Evolutionary conservation across 345 rosid species (phyloP), one percentile per base, ranked within the genome.

Genomic region (Citrus sp.): DNA sequence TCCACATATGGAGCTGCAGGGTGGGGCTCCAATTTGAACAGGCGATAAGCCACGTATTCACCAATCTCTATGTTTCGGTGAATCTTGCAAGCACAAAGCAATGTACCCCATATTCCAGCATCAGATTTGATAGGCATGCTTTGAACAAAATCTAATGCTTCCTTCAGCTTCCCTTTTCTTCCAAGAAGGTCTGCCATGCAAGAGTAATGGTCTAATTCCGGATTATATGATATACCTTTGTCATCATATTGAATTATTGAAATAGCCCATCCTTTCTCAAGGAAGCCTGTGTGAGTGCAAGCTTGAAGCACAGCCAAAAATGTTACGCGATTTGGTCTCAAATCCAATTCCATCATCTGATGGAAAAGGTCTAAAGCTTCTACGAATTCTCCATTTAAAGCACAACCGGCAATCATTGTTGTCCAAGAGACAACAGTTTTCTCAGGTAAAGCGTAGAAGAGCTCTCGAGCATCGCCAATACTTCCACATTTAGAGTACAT

Each of bases 401-500:
- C 93, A 66, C 84, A 91, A 64, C 93, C 92, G 10, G 88, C 64
- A 80, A 92, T 85, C 91, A 92, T 84, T 12, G 90, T 72, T 37
- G 92, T 91, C 93, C 90, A 91, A 22, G 93, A 85, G 64, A 91
- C 89, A 27, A 90, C 76, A 6, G 87, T 91, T 83, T 63, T 87
- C 74, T 85, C 84, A 8, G 78, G 71, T 85, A 88, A 85, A 58
- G 80, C 62, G 67, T 71, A 46, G 46, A 89, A 91, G 75, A 88
- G 61, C 63, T 79, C 78, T 22, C 81, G 76, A 70, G 95, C 95
- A 81, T 87, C 86, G 9, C 6, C 7, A 77, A 88, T 78, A 40
- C 87, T 83, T 80, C 95, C 93, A 83, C 93, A 91, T 83, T 91
- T 89, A 30, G 90, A 81, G 66, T 89, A 89, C 95, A 91, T 91